phyloP scores from a whole-genome alignment of 1,139 yeast species.

The Pichia sp. region DNA sequence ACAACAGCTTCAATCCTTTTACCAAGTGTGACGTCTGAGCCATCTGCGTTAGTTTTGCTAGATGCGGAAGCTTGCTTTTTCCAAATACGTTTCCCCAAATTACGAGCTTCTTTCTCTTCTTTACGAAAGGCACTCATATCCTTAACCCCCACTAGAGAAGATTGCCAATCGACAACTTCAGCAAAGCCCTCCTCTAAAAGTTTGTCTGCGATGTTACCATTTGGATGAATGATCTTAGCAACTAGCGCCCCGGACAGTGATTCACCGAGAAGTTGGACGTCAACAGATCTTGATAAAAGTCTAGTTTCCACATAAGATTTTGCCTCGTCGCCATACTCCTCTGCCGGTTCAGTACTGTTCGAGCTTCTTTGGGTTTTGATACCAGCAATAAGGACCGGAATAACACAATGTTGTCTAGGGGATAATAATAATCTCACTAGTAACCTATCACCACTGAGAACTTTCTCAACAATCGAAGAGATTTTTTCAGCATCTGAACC shows the following conservation, averaged over 20 bases:
- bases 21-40: slow-evolving; percentile 36
- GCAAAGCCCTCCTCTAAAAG: slow-evolving; percentile 68
- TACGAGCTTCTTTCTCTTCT: slow-evolving; percentile 66
- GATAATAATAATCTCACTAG: slow-evolving; percentile 51
- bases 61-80: slow-evolving; percentile 32
- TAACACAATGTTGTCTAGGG: slow-evolving; percentile 41
- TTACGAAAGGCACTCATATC: slow-evolving; percentile 59
- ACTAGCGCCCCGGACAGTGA: slow-evolving; percentile 61
- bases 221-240: slow-evolving; percentile 56
- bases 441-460: slow-evolving; percentile 72
- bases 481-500: slow-evolving; percentile 42
- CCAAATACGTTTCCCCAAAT: slow-evolving; percentile 60
- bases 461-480: slow-evolving; percentile 65
- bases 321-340: slow-evolving; percentile 61
- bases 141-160: slow-evolving; percentile 61
- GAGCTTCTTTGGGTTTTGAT: slow-evolving; percentile 68
- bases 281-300: slow-evolving; percentile 59
- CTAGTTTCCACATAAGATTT: slow-evolving; percentile 64
- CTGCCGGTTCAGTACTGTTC: slow-evolving; percentile 34
- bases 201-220: slow-evolving; percentile 71
- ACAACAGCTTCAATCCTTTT: slow-evolving; percentile 51
- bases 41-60: slow-evolving; percentile 16
- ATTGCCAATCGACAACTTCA: slow-evolving; percentile 79
- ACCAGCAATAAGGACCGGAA: slow-evolving; percentile 69
- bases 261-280: slow-evolving; percentile 55